These are phyloP conservation scores for Gentiana dahurica DNA, from an alignment of 257 asterid species.

Conservation along the genomic window DNA sequence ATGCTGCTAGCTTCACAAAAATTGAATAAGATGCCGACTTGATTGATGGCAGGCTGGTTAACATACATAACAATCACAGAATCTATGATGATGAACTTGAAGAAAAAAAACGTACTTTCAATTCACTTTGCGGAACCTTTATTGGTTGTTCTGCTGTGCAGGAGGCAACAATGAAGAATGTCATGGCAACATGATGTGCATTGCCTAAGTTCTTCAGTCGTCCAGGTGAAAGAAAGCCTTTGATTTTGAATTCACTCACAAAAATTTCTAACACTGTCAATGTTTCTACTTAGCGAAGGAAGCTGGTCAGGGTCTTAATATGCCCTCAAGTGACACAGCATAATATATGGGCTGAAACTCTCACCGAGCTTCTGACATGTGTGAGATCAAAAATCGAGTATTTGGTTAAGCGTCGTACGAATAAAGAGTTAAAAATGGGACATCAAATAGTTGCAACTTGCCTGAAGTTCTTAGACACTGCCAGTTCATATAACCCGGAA, in stretches of 20 bases:
- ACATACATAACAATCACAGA: slow-evolving; percentile 36
- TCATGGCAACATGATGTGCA: slow-evolving; percentile 17
- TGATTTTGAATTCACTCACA: slow-evolving; percentile 41
- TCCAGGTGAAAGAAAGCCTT: slow-evolving; percentile 35
- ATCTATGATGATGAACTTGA: slow-evolving; percentile 44
- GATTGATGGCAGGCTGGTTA: slow-evolving; percentile 59
- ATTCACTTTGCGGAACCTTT: slow-evolving; percentile 41
- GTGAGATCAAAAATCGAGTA: slow-evolving; percentile 51
- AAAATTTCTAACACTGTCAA: slow-evolving; percentile 48
- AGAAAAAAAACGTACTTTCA: slow-evolving; percentile 39
- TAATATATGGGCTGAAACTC: slow-evolving; percentile 54
- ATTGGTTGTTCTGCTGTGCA: slow-evolving; percentile 52
- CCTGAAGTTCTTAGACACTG: slow-evolving; percentile 39
- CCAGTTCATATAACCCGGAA: slow-evolving; percentile 48
- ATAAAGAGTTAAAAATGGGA: slow-evolving; percentile 43
- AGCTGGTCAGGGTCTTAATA: slow-evolving; percentile 51
- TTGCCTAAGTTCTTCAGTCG: slow-evolving; percentile 29
- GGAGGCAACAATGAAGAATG: slow-evolving; percentile 34
- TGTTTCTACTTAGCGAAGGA: slow-evolving; percentile 69
- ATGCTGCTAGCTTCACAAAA: too few relatives aligned
- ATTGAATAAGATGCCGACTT: slow-evolving; percentile 35
- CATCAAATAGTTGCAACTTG: slow-evolving; percentile 51
- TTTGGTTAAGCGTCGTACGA: slow-evolving; percentile 12
- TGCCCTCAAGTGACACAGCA: slow-evolving; percentile 76
- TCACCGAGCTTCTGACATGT: slow-evolving; percentile 36